Evolutionary conservation across 805 yeast species (phyloP), one percentile per base, ranked within the genome.

Genomic region (Yueomyces sinensis): DNA sequence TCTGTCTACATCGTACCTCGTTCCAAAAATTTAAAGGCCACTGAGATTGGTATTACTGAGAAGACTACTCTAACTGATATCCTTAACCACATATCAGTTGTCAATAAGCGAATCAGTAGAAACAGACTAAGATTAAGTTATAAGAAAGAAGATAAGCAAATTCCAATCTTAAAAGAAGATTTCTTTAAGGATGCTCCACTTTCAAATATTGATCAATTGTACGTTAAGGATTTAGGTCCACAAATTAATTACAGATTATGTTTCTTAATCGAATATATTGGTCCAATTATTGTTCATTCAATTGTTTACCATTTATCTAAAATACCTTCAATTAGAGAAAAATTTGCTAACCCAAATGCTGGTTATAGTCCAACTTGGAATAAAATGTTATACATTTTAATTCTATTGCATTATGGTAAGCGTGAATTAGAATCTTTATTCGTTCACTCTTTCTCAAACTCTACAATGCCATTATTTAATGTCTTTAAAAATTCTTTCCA

Each of bases 231-330:
- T 52, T 64, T 89, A 41, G 98, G 98, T 16, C 86, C 87, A 1
- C 98, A 91, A 59, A 73, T 91, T 38, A 76, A 77, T 4, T 91
- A 96, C 95, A 72, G 81, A 59, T 70, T 84, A 3, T 97, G 89
- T n/a, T 91, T 76, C 52, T 46, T 83, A 34, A 62, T 83, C 42
- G 98, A 91, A 61, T 91, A 91, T 54, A 46, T 82, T 14, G 97
- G 97, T 3, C 98, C 98, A 9, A 62, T 91, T 37, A 31, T 87
- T 29, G 67, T 89, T 48, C 95, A 87, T 56, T 70, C 83, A 1
- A 37, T 83, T 14, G 62, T 81, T 36, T 89, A 74, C 54, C 66
- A 56, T 36, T 53, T 59, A 32, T 49, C 59, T 9, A 35, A 34
- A 19, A 30, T 39, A 7, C 41, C 44, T 4, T n/a, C 27, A 3